Base-by-base conservation (phyloP, 164 flowering plant genomes). In the Hamamelis virginiana region DNA sequence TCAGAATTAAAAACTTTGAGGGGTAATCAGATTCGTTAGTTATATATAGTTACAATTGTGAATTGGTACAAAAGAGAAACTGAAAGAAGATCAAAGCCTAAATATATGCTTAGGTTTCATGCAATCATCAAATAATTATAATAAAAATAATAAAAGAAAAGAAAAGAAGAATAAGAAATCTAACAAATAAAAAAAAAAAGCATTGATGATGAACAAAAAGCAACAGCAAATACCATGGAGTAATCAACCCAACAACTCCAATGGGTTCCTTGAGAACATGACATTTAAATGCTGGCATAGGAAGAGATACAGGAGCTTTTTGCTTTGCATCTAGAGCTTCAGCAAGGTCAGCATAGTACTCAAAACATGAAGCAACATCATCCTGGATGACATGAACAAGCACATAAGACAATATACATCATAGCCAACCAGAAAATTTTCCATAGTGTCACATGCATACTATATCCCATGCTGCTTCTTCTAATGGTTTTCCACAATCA, bases 361-460 rank as follows among this genome's bases (percentile, higher is more conserved):
- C 98, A 72, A 93, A 96, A 74, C 99, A 96, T 63, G 82, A 87
- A 72, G 94, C 94, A 77, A 96, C 99, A 84, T 96, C 99, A 79
- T 96, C 98, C 99, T 93, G 81, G 60, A 80, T 51, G 52, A 78
- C 25, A 75, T 18, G 22, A 72, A 68, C 58, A 68, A 67, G 57
- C 21, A 57, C 12, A 64, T 75, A 10, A 78, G 71, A 10, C 38
- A 59, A 22, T 16, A 33, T 13, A 44, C 63, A 19, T 41, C 11
- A 70, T 21, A 50, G 19, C 9, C 11, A 28, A 25, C 33, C 1
- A 25, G 13, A 44, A 9, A 62, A 57, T 18, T 4, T 47, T 33
- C 26, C 6, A 23, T 10, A 65, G 76, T 44, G 47, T 19, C n/a
- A 41, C 9, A 64, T 52, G 26, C 81, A 61, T 90, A 93, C 99